phyloP scores from a whole-genome alignment of 1,284 basidiomycete genomes.

The Paramarasmius palmivorus region DNA sequence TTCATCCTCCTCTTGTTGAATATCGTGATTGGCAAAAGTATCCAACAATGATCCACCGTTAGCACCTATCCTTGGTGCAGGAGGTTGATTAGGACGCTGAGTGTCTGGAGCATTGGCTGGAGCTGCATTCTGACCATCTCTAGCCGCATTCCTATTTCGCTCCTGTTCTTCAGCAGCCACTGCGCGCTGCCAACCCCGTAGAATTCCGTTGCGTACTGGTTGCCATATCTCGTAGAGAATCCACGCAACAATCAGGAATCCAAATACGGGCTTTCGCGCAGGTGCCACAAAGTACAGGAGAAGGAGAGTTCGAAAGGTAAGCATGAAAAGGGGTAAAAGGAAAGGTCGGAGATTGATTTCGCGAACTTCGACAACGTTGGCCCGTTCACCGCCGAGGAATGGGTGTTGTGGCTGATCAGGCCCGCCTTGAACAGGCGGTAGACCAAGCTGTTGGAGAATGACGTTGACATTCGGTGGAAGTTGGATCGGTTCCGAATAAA shows the following conservation, averaged over 20 bases:
- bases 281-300: constrained; percentile 81
- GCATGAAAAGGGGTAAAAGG: constrained; percentile 64
- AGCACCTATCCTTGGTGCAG: not conserved
- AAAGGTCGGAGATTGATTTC: constrained; percentile 61
- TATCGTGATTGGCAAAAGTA: constrained; percentile 55
- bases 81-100: not conserved
- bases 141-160: not conserved
- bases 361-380: constrained; percentile 9
- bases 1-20: constrained; percentile 54
- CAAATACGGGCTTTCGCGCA: constrained; percentile 70
- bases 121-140: not conserved
- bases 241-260: constrained; percentile 66
- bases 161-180: constrained; percentile 1
- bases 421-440: constrained; percentile 48
- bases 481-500: constrained; percentile 27
- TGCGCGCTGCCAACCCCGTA: constrained; percentile 32
- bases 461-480: constrained; percentile 53
- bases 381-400: constrained; percentile 22
- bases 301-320: constrained; percentile 66
- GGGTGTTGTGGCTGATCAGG: constrained; percentile 32
- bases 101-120: not conserved
- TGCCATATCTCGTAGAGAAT: constrained; percentile 78
- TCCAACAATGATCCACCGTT: constrained; percentile 39
- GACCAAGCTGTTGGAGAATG: constrained; percentile 61
- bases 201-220: constrained; percentile 58